Base-by-base conservation (phyloP, 805 yeast species). In the Cyberlindnera nakhonratchasimensis region DNA sequence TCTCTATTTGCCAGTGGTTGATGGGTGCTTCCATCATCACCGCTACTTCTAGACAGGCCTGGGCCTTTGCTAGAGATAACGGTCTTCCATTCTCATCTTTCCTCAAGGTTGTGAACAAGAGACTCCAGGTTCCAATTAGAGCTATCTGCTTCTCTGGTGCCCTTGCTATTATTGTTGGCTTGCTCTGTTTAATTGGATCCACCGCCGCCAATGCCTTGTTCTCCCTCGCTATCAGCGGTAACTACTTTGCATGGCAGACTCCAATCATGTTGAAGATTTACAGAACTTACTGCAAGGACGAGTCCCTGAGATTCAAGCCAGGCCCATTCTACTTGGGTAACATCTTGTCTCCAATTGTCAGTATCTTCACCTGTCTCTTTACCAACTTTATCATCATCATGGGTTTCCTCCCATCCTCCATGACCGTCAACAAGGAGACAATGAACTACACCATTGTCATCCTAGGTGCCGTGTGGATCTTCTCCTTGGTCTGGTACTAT, bases 381-480 rank as follows among this genome's bases (percentile, higher is more conserved):
- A 71, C 76, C 39, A 48, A 53, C 0, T 84, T 72, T 52, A 71
- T 73, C 42, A 76, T 82, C 29, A 63, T 79, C 18, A 59, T 82
- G 61, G 69, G 74, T 22, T 77, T 78, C 81, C 75, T 83, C 66
- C 91, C 93, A 21, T 30, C 54, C 25, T 63, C 71, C 13, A 61
- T 58, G 52, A 43, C 46, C n/a, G 53, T 59, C 3, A 53, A 53
- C 13, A 67, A 66, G 39, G 61, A 63, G 0, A 63, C 74, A 8
- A 84, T 85, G 93, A 85, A 85, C 62, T 85, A 83, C 57, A 78
- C 89, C 1, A 72, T 74, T 52, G 86, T 78, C 7, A 77, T 83
- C 48, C 80, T 77, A 29, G 76, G 77, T 17, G 82, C 81, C 29
- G 71, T 77, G n/a, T 79, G 86, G 84, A 46, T 76, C 6, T 65